A percentile compares a stretch with the other conserved stretches of the same genome.
Evolutionary conservation across 2,329 filamentous ascomycete genomes (phyloP).

Genomic region (Fusarium hostae): DNA sequence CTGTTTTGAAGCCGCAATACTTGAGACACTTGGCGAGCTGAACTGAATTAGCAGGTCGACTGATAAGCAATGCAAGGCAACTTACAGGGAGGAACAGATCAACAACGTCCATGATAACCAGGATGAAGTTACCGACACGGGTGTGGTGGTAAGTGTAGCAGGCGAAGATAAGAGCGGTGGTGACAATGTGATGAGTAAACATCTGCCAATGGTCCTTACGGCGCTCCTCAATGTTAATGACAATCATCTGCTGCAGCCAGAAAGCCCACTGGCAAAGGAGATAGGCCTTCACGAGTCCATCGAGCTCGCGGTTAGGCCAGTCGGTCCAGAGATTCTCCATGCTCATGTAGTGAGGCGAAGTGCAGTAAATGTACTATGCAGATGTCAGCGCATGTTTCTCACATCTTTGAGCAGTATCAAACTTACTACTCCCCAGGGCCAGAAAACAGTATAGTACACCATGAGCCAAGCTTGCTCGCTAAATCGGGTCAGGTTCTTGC

Average conservation of each 20-base stretch:
- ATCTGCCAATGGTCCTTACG: conserved; percentile 97
- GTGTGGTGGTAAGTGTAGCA: conserved; percentile 91
- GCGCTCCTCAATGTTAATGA: conserved; percentile 93
- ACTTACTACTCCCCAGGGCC: conserved; percentile 84
- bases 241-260: conserved; percentile 92
- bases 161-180: conserved; percentile 79
- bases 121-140: conserved; percentile 86
- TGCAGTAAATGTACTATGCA: conserved; percentile 80
- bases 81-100: conserved; percentile 88
- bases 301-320: conserved; percentile 83
- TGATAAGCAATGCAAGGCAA: conserved; percentile 76
- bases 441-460: conserved; percentile 84
- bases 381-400: background rate
- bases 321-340: conserved; percentile 82
- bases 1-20: conserved; percentile 79
- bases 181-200: conserved; percentile 94
- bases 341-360: conserved; percentile 82
- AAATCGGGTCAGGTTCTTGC: conserved; percentile 83
- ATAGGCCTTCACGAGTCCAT: conserved; percentile 84
- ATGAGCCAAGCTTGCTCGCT: conserved; percentile 95
- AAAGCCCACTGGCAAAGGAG: conserved; percentile 91
- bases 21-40: conserved; percentile 93
- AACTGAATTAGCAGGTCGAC: conserved; percentile 70
- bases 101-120: conserved; percentile 93
- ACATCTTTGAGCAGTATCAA: background rate